phyloP scores from a whole-genome alignment of 2,329 filamentous ascomycete species.

The Verticillium isaacii region DNA sequence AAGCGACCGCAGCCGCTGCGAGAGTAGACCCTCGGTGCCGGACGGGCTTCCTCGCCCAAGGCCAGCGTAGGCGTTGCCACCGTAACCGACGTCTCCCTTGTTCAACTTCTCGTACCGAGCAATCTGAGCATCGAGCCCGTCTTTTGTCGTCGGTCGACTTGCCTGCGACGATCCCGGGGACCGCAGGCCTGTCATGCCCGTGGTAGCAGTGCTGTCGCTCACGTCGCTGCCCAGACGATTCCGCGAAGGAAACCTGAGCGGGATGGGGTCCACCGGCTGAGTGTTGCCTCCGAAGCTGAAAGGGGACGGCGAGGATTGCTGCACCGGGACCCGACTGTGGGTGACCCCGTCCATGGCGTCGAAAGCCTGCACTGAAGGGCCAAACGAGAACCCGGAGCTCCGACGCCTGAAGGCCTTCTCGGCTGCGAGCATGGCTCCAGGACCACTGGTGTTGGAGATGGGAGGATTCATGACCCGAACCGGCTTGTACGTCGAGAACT shows the following conservation, averaged over 20 bases:
- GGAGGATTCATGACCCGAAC: constrained; percentile 44
- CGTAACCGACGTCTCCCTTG: constrained; percentile 60
- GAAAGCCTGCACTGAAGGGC: constrained; percentile 22
- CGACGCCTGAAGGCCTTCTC: constrained; percentile 57
- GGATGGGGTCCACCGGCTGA: constrained; percentile 43
- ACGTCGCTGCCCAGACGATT: constrained; percentile 25
- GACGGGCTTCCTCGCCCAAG: constrained; percentile 31
- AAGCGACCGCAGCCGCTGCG: constrained; percentile 61
- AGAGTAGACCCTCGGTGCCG: constrained; percentile 63
- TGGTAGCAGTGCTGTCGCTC: constrained; percentile 20
- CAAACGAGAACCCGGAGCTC: constrained; percentile 46
- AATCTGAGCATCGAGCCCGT: constrained; percentile 22
- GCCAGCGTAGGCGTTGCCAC: constrained; percentile 45
- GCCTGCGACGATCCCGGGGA: constrained; percentile 19
- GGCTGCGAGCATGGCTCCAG: constrained; percentile 45
- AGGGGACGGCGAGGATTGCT: constrained; percentile 15
- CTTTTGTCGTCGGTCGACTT: constrained; percentile 29
- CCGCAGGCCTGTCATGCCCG: constrained; percentile 12
- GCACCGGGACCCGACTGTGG: constrained; percentile 1
- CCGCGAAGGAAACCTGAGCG: constrained; percentile 35
- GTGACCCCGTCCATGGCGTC: constrained; percentile 26
- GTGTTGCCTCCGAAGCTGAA: constrained; percentile 22
- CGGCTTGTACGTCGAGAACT: constrained; percentile 80
- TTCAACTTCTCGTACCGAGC: constrained; percentile 61
- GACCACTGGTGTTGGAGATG: constrained; percentile 27